Evolutionary conservation across 805 yeast genomes (phyloP).

Genomic region (Starmera caribaea): DNA sequence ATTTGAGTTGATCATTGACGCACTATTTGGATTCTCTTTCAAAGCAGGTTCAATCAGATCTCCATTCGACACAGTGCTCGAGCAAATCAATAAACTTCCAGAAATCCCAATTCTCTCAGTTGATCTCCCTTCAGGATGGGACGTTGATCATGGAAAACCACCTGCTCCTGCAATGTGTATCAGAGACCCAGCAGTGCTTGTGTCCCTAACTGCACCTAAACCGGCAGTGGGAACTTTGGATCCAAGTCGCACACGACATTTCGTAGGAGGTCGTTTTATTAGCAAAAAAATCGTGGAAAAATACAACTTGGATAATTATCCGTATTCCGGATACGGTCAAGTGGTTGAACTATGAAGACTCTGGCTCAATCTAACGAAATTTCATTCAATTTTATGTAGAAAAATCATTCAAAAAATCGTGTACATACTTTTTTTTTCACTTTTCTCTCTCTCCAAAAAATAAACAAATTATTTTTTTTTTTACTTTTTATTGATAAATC

Average conservation of each 20-base stretch:
- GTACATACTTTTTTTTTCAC: too few species aligned
- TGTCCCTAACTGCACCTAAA: constrained; percentile 90
- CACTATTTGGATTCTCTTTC: constrained; percentile 90
- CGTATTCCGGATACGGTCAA: constrained; percentile 50
- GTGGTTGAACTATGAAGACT: constrained; percentile 26
- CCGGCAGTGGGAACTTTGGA: constrained; percentile 58
- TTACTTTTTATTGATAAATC: too few species aligned
- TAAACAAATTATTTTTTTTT: too few species aligned
- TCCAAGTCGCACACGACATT: constrained; percentile 42
- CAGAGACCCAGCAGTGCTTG: constrained; percentile 55
- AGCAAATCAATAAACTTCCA: constrained; percentile 25
- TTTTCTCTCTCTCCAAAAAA: too few species aligned
- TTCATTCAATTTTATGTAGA: too few species aligned
- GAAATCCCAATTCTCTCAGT: constrained; percentile 61
- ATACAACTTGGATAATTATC: constrained; percentile 60
- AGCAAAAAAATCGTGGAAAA: constrained; percentile 54
- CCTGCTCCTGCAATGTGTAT: constrained; percentile 19
- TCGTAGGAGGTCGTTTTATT: constrained; percentile 86
- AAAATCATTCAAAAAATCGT: too few species aligned
- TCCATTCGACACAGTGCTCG: constrained; percentile 52
- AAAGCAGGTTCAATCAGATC: constrained; percentile 69
- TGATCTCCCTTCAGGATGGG: constrained; percentile 97
- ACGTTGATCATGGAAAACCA: constrained; percentile 79
- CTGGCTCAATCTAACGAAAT: too few species aligned
- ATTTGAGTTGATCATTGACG: constrained; percentile 50